phyloP scores from a whole-genome alignment of 192 early-diverging fungal species.

The Entophlyctis helioformis region DNA sequence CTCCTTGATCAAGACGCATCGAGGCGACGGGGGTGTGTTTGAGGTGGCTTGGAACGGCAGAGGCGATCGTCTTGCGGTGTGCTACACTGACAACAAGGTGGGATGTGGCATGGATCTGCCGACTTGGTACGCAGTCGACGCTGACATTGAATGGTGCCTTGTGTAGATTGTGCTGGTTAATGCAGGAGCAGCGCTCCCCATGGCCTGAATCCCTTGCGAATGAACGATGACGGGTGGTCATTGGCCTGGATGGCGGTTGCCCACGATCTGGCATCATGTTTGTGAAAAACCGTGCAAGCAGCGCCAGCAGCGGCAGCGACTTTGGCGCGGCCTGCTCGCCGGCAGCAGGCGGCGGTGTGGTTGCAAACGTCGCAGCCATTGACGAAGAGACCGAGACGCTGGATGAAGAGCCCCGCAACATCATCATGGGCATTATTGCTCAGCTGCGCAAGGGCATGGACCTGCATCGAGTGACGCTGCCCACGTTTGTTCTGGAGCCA shows the following conservation, averaged over 20 bases:
- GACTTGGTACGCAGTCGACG: no score
- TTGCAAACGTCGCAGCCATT: slow-evolving; percentile 13
- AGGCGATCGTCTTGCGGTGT: slow-evolving; percentile 9
- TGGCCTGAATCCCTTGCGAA: no score
- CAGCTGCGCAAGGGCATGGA: slow-evolving; percentile 86
- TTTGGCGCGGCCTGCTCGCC: neutral
- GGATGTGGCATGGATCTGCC: no score
- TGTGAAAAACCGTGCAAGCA: neutral
- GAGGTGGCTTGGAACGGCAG: slow-evolving; percentile 3
- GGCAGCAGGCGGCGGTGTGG: no score
- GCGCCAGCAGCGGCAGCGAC: neutral
- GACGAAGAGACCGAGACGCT: slow-evolving; percentile 66
- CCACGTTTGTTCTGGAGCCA: slow-evolving; percentile 90
- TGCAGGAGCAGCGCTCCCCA: no score
- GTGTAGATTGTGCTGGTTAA: no score
- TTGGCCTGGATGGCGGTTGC: no score
- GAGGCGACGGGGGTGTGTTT: slow-evolving; percentile 4
- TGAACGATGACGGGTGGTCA: no score
- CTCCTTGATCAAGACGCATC: slow-evolving; percentile 3
- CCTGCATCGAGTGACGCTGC: slow-evolving; percentile 84
- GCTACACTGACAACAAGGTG: slow-evolving; percentile 11
- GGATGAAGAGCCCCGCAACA: slow-evolving; percentile 67
- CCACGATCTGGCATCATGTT: neutral
- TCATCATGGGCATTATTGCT: slow-evolving; percentile 75
- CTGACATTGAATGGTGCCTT: no score